Base-by-base conservation (phyloP, 2,329 filamentous ascomycete genomes). In the Dothideomycetes sp. region DNA sequence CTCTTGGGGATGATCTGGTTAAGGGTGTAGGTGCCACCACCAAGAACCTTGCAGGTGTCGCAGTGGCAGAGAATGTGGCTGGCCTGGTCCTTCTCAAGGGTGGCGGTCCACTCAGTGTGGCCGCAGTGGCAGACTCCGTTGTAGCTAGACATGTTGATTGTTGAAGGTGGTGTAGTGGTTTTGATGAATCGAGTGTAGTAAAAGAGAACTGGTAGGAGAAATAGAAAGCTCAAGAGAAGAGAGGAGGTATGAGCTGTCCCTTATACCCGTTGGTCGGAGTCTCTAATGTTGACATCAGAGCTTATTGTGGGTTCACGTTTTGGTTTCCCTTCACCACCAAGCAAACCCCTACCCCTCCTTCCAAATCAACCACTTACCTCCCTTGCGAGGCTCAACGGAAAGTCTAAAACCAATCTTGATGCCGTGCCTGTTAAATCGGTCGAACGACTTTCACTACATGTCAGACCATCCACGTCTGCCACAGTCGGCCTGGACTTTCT, bases 61-160 rank as follows among this genome's bases (percentile, higher is more conserved):
- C 73, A 76, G 51, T 76, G 73, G 63, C 71, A 69, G 9, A 68
- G 58, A 43, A 69, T 60, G 51, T 68, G 65, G 15, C 55, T 57
- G 61, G 52, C 57, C 54, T 62, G 64, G 25, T 68, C 67, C 19
- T 63, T 52, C 30, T 66, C 61, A 43, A 76, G 60, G 45, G 64
- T 68, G 37, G 66, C 69, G 30, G 65, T 63, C 68, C 68, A 76
- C 49, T 70, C 60, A 33, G 62, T 67, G 51, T 71, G 59, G 51
- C 71, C 70, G 55, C 73, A 76, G 53, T 74, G 70, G 63, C 73
- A 76, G 32, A 65, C 61, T 53, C 70, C 73, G 40, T 62, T 56
- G 53, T 65, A 69, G 33, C 57, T 61, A 25, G 64, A 54, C 67
- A 70, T 70, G 31, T 42, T 59, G 47, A 45, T 31, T 45, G 22